Percentiles rank a stretch among this genome's conserved stretches.
phyloP scores from a whole-genome alignment of 352 stramenopile species.

The Phytophthora pluvialis region DNA sequence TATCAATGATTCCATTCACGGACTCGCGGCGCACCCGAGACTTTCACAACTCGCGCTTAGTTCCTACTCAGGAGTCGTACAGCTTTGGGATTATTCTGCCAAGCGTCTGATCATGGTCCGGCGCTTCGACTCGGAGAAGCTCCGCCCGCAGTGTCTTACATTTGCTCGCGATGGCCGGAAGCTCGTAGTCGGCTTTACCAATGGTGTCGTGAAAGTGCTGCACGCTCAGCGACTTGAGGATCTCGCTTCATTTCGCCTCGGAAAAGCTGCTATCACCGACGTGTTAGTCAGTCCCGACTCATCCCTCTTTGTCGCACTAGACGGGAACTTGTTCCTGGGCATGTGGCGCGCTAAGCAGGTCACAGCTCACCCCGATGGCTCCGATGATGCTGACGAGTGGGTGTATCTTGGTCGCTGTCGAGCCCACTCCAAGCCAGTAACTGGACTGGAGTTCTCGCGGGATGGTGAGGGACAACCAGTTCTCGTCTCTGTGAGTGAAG shows the following conservation, averaged over 20 bases:
- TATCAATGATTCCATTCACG: slow-evolving; percentile 88
- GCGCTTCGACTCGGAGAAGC: slow-evolving; percentile 67
- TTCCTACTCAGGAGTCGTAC: slow-evolving; percentile 83
- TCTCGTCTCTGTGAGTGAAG: slow-evolving; percentile 88
- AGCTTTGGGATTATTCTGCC: slow-evolving; percentile 91
- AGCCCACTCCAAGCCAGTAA: slow-evolving; percentile 84
- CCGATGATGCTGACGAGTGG: slow-evolving; percentile 57
- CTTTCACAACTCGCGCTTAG: slow-evolving; percentile 80
- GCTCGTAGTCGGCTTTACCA: slow-evolving; percentile 90
- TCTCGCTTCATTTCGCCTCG: slow-evolving; percentile 64
- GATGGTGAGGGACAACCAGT: slow-evolving; percentile 73
- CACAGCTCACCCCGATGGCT: slow-evolving; percentile 6
- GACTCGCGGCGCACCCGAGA: slow-evolving; percentile 78
- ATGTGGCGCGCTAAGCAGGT: slow-evolving; percentile 74
- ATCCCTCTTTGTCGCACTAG: slow-evolving; percentile 78
- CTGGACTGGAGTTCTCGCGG: slow-evolving; percentile 87
- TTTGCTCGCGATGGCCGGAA: slow-evolving; percentile 82
- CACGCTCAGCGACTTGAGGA: slow-evolving; percentile 82
- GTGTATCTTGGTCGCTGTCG: slow-evolving; percentile 85
- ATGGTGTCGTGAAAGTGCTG: slow-evolving; percentile 87
- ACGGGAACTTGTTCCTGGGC: slow-evolving; percentile 74
- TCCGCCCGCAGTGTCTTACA: slow-evolving; percentile 78
- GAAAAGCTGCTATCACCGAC: slow-evolving; percentile 78
- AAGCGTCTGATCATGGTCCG: slow-evolving; percentile 88
- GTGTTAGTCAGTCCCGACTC: slow-evolving; percentile 79